Evolutionary conservation across 2,329 filamentous ascomycete species (phyloP), one percentile per base, ranked within the genome.

Genomic region (Fusarium robinianum): DNA sequence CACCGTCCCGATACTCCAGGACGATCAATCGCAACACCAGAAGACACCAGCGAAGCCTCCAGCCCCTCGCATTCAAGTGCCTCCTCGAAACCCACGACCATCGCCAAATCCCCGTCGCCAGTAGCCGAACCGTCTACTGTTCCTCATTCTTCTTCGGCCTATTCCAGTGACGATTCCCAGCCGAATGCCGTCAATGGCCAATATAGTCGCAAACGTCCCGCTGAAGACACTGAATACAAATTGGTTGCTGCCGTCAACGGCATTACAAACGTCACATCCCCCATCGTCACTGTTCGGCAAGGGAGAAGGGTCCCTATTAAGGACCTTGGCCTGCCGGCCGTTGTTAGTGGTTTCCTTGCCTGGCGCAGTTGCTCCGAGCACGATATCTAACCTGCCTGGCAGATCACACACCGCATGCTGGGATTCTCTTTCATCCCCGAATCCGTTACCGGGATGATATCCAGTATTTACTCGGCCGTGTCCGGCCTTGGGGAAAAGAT

Each of bases 371-470:
- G 15, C 7, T 5, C n/a, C 17, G 15, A 8, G 5, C 16, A 15
- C 17, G 9, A 24, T 51, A 29, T 51, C 33, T 37, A 30, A 22
- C n/a, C 7, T 14, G 3, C 14, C n/a, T n/a, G n/a, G 8, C 26
- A 58, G 55, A 23, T 35, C n/a, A 33, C 45, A 31, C 41, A 46
- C 31, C 50, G 43, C 32, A 64, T 66, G 63, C 57, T 51, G 32
- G 51, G 37, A 31, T 38, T 49, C 30, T 25, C 34, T 23, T 30
- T 26, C 5, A 30, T 58, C 18, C 30, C 53, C 42, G 48, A 49
- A 53, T 55, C 49, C 46, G 34, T 64, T 38, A 41, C 54, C 55
- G 57, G 56, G 59, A 66, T 66, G 61, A 64, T 66, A 51, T 51
- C 57, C 30, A 55, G 41, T 29, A 33, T 65, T 39, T 51, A 52